Conservation (phyloP, 2,329 filamentous ascomycete genomes). For the Monosporascus sp. region DNA sequence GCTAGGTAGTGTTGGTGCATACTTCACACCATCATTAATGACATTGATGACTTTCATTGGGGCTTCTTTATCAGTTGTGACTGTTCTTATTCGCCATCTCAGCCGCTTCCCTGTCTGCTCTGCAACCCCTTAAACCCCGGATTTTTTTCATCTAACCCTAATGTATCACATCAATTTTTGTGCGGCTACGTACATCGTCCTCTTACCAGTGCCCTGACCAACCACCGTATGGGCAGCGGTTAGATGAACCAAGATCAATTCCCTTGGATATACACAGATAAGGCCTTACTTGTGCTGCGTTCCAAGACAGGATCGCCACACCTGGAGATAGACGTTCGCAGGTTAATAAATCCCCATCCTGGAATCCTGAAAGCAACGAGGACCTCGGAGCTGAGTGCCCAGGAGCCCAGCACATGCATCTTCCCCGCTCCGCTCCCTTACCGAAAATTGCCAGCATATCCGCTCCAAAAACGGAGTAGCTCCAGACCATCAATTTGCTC, state of each 20-base stretch:
- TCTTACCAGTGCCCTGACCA: background rate
- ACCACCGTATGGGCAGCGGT: background rate
- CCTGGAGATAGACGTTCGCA: background rate
- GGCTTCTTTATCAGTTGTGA: too few species aligned
- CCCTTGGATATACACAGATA: too few species aligned
- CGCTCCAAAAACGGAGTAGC: background rate
- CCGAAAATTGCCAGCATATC: background rate
- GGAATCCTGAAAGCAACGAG: background rate
- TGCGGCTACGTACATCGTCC: background rate
- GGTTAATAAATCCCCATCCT: background rate
- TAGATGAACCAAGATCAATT: background rate
- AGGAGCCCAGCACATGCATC: background rate
- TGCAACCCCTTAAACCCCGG: background rate
- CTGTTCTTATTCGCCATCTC: background rate
- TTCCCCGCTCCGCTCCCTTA: background rate
- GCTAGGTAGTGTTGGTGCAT: background rate
- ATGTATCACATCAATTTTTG: background rate
- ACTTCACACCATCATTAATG: background rate
- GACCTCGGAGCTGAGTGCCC: background rate
- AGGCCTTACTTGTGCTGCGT: background rate
- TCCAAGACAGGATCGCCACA: background rate
- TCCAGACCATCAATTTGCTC: background rate
- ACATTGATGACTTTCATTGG: too few species aligned
- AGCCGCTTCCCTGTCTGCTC: background rate
- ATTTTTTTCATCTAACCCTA: background rate